Percentiles rank a stretch among this genome's conserved stretches.
These are phyloP conservation scores for Lentinus polychrous DNA, from an alignment of 1,284 basidiomycete genomes.

Conservation along the genomic window DNA sequence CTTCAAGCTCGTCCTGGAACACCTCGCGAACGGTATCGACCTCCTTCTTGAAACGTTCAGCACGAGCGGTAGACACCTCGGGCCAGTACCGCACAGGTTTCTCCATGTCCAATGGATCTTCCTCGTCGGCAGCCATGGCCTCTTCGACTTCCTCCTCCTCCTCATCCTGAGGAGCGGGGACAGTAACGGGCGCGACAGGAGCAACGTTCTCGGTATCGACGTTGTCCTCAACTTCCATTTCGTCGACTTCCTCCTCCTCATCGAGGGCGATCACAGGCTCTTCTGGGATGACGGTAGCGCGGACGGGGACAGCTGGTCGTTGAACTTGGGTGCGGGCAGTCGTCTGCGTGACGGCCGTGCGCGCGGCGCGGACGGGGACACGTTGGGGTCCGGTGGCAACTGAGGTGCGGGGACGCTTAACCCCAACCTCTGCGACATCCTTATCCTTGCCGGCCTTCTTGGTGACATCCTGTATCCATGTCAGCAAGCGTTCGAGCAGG, in stretches of 20 bases:
- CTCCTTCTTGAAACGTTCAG: constrained; percentile 48
- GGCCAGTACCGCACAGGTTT: constrained; percentile 59
- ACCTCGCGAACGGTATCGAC: constrained; percentile 62
- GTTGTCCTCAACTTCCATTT: constrained; percentile 18
- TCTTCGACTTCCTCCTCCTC: constrained; percentile 32
- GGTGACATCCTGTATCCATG: constrained; percentile 23
- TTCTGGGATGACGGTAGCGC: constrained; percentile 19
- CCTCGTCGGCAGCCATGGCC: constrained; percentile 12
- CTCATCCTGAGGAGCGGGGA: constrained; percentile 33
- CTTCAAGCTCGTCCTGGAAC: constrained; percentile 79
- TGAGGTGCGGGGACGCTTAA: constrained; percentile 56
- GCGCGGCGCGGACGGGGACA: constrained; percentile 52
- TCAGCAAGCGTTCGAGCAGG: too few species aligned
- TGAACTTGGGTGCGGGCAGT: constrained; percentile 19
- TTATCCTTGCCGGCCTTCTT: constrained; percentile 40
- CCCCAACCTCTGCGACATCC: constrained; percentile 44
- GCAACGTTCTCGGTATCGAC: constrained; percentile 49
- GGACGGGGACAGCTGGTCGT: constrained; percentile 19
- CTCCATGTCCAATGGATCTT: constrained; percentile 17
- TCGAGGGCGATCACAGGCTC: constrained; percentile 9
- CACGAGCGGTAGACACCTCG: constrained; percentile 54
- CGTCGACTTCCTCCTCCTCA: constrained; percentile 13
- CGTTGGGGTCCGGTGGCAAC: constrained; percentile 54
- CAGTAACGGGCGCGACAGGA: constrained; percentile 37
- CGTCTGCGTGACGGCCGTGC: constrained; percentile 29